Percentiles rank a stretch among this genome's conserved stretches.
phyloP scores from a whole-genome alignment of 768 basidiomycete species.

The Tubosaeta sp. region DNA sequence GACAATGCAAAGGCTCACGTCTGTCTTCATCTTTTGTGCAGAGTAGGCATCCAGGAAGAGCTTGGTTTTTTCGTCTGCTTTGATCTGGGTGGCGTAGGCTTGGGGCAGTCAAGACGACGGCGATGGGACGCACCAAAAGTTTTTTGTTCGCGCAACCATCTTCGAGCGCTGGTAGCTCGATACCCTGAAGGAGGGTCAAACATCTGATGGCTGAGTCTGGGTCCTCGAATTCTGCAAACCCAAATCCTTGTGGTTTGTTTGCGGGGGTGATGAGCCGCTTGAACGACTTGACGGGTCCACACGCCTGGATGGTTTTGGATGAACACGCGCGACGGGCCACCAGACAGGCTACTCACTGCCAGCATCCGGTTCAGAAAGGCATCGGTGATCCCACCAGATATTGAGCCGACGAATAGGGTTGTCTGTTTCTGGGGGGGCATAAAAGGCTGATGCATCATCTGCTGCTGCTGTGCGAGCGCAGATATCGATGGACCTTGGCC shows the following conservation, averaged over 20 bases:
- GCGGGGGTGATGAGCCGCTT: constrained; percentile 90
- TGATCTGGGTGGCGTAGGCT: constrained; percentile 63
- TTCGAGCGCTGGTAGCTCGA: constrained; percentile 59
- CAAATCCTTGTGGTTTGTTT: constrained; percentile 94
- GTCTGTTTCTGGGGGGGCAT: constrained; percentile 71
- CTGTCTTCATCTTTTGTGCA: constrained; percentile 71
- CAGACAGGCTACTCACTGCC: constrained; percentile 46
- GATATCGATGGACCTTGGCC: constrained; percentile 91
- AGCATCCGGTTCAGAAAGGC: constrained; percentile 74
- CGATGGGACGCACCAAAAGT: constrained; percentile 55
- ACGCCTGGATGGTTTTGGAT: constrained; percentile 54
- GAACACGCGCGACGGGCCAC: background rate
- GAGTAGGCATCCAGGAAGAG: constrained; percentile 84
- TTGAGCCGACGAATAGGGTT: constrained; percentile 88
- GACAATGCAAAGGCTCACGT: constrained; percentile 48
- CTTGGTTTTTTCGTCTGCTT: constrained; percentile 94
- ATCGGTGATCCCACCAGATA: constrained; percentile 90
- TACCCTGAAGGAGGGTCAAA: constrained; percentile 56
- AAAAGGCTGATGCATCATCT: constrained; percentile 53
- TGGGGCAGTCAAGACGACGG: constrained; percentile 14
- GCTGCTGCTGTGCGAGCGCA: constrained; percentile 85
- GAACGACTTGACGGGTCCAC: constrained; percentile 85
- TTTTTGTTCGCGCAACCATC: constrained; percentile 60
- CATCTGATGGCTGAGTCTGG: constrained; percentile 87
- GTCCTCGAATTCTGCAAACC: constrained; percentile 94